Base-by-base conservation (phyloP, 176 grass and related monocot genomes). In the Aechmea fasciata region DNA sequence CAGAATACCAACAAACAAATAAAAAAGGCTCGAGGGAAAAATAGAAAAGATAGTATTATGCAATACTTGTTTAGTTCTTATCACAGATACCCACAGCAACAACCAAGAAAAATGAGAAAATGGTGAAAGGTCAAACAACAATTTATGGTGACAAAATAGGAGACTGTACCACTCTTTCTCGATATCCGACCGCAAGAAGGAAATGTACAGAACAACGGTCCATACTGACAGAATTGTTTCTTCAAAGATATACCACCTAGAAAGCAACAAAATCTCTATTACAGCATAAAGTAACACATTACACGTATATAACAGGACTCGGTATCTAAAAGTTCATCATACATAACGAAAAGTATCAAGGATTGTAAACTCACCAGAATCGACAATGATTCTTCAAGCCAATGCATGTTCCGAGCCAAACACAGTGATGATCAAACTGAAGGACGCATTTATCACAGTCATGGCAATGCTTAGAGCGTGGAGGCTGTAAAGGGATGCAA, bases 391-490 rank as follows among this genome's bases (percentile, higher is more conserved):
- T 99, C 53, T 90, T 87, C 85, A 83, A 86, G 48, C 95, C 95
- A 26, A 99, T 87, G 73, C 95, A 99, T 70, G 89, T 94, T 70
- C 95, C 95, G 67, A 99, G 87, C 95, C 90, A 99, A 72, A 99
- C 61, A 65, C 95, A 99, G 71, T 99, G 95, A 94, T 99, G 95
- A 77, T 99, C 95, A 71, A 90, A 99, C 74, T 91, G 95, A 74
- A 99, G 95, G 57, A 99, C 84, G 50, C 95, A 99, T 86, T 93
- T 93, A 78, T 93, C 87, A 83, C 95, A 99, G 63, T 94, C 95
- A 82, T 88, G 77, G 53, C 95, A 99, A 72, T 99, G 95, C 57
- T 91, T 90, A 18, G 90, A 80, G 52, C 90, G 84, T 66, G 95
- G 95, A 73, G 95, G 95, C 95, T 99, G 80, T 55, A 81, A 74